Percentiles rank a stretch among this genome's conserved stretches.
phyloP scores from a whole-genome alignment of 345 rosid species.

The Citrus australasica region DNA sequence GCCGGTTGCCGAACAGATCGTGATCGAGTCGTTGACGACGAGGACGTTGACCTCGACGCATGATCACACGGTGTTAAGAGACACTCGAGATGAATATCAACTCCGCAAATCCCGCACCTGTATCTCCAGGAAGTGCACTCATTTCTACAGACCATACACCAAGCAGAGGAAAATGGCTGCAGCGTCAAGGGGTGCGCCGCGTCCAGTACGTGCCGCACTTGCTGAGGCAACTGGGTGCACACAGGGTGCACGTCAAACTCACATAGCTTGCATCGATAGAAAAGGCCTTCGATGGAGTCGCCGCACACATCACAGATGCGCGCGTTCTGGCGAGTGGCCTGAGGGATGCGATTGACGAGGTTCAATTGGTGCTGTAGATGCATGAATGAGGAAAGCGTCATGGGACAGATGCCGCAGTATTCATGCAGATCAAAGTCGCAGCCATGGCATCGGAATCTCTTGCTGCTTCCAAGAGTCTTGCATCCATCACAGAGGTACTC shows the following conservation, averaged over 20 bases:
- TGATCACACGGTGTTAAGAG: slow-evolving; percentile 12
- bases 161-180: slow-evolving; percentile 6
- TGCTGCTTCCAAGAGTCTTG: slow-evolving; percentile 29
- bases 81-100: slow-evolving; percentile 41
- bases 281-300: slow-evolving; percentile 29
- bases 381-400: slow-evolving; percentile 23
- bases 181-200: slow-evolving; percentile 30
- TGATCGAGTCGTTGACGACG: slow-evolving; percentile 1
- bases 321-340: slow-evolving; percentile 16
- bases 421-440: slow-evolving; percentile 42
- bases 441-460: slow-evolving; percentile 17
- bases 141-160: slow-evolving; percentile 29
- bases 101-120: slow-evolving; percentile 29
- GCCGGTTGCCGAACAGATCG: slow-evolving; percentile 2
- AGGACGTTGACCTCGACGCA: neutral
- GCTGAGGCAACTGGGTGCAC: slow-evolving; percentile 32
- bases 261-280: slow-evolving; percentile 35
- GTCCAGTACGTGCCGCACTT: slow-evolving; percentile 28
- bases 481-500: slow-evolving; percentile 40
- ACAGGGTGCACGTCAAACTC: slow-evolving; percentile 37
- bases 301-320: slow-evolving; percentile 33
- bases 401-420: slow-evolving; percentile 35
- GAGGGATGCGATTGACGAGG: slow-evolving; percentile 23
- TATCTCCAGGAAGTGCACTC: slow-evolving; percentile 37
- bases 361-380: slow-evolving; percentile 31